Percentiles rank a stretch among this genome's conserved stretches.
Conservation (phyloP, 495 filamentous ascomycete genomes). For the Neurospora intermedia region DNA sequence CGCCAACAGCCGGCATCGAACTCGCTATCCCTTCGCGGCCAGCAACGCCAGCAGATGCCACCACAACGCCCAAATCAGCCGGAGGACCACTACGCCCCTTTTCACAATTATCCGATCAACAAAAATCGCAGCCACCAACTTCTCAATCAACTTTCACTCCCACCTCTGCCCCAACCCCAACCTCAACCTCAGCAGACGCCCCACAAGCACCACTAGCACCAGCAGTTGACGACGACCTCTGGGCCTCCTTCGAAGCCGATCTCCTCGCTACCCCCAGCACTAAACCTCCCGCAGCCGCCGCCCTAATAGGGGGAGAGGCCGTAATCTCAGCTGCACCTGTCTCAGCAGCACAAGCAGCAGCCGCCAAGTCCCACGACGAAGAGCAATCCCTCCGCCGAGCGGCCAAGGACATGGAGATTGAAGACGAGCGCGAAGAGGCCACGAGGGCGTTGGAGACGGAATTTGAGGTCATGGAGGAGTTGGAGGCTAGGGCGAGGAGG, state of each 20-base stretch:
- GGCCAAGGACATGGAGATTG: slow-evolving; percentile 43
- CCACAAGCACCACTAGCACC: slow-evolving; percentile 3
- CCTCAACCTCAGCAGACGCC: slow-evolving; percentile 4
- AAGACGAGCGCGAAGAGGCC: slow-evolving; percentile 80
- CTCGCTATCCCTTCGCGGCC: slow-evolving; percentile 47
- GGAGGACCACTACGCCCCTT: not conserved
- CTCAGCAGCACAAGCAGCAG: slow-evolving; percentile 56
- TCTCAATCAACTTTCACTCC: not conserved
- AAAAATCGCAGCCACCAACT: not conserved
- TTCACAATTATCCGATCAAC: not conserved
- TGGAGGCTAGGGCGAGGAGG: slow-evolving; percentile 68
- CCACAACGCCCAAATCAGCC: slow-evolving; percentile 18
- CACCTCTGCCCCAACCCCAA: slow-evolving; percentile 4
- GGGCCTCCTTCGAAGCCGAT: slow-evolving; percentile 87
- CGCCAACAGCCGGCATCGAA: slow-evolving; percentile 36
- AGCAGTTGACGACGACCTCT: slow-evolving; percentile 67
- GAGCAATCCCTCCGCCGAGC: slow-evolving; percentile 48
- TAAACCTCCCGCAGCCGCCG: no score
- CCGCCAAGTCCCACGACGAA: slow-evolving; percentile 53
- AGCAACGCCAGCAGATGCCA: slow-evolving; percentile 32
- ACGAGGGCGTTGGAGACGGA: slow-evolving; percentile 71
- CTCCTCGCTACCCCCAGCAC: slow-evolving; percentile 35
- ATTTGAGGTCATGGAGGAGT: slow-evolving; percentile 87
- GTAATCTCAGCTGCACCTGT: slow-evolving; percentile 61
- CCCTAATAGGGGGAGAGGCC: no score